These are phyloP conservation scores for Daldinia caldariorum DNA, from an alignment of 495 filamentous ascomycete genomes.

Conservation along the genomic window DNA sequence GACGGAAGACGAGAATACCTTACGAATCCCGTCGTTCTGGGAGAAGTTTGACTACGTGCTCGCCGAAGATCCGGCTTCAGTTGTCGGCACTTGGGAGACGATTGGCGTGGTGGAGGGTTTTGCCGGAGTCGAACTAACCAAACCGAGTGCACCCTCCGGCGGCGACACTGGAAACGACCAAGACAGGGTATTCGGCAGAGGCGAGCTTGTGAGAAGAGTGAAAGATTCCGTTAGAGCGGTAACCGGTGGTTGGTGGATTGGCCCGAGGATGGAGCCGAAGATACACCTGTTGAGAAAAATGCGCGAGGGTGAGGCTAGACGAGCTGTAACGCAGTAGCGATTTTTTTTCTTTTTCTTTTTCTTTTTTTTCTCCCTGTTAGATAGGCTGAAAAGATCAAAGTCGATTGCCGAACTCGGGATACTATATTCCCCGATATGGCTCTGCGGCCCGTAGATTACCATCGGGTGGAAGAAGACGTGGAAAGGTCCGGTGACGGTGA, in stretches of 20 bases:
- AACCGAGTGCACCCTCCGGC: slow-evolving; percentile 50
- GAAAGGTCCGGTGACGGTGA: slow-evolving; percentile 3
- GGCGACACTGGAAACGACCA: slow-evolving; percentile 47
- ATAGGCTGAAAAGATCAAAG: slow-evolving; percentile 29
- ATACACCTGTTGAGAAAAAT: slow-evolving; percentile 66
- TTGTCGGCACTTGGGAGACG: slow-evolving; percentile 72
- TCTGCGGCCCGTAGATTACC: slow-evolving; percentile 30
- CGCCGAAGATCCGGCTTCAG: slow-evolving; percentile 68
- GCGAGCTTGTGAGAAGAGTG: slow-evolving; percentile 42
- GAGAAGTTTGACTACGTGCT: slow-evolving; percentile 81
- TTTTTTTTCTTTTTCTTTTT: background rate
- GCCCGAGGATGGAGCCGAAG: slow-evolving; percentile 66
- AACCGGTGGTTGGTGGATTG: slow-evolving; percentile 72
- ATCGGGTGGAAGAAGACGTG: slow-evolving; percentile 14
- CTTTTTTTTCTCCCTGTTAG: slow-evolving; percentile 13
- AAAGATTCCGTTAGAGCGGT: slow-evolving; percentile 48
- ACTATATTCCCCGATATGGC: slow-evolving; percentile 36
- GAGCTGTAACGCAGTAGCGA: slow-evolving; percentile 41
- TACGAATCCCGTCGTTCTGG: slow-evolving; percentile 79
- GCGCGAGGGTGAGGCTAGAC: slow-evolving; percentile 45
- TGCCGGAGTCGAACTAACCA: slow-evolving; percentile 72
- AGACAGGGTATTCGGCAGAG: slow-evolving; percentile 49
- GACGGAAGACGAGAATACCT: slow-evolving; percentile 64
- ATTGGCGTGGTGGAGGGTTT: slow-evolving; percentile 75
- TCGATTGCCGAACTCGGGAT: slow-evolving; percentile 27